Conservation (phyloP, 108 stramenopile genomes). For the Discostella pseudostelligera region DNA sequence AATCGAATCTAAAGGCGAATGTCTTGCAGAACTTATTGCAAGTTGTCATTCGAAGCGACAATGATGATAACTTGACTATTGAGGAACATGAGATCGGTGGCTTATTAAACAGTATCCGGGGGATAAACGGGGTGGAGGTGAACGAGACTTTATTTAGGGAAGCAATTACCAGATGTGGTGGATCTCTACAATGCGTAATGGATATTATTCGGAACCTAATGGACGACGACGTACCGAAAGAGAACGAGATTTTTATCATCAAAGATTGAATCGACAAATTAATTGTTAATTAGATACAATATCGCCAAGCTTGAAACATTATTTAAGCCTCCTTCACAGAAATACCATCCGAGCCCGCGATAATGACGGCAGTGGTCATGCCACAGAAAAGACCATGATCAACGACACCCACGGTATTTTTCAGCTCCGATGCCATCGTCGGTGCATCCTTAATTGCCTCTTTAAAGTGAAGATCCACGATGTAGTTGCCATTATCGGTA, state of each 20-base stretch:
- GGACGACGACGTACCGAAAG: too few relatives aligned
- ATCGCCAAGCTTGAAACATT: too few relatives aligned
- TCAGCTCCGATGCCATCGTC: slow-evolving; percentile 82
- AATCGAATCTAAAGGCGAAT: slow-evolving; percentile 50
- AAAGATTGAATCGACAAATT: too few relatives aligned
- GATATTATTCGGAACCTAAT: background rate
- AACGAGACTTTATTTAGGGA: slow-evolving; percentile 34
- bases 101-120: slow-evolving; percentile 33
- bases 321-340: slow-evolving; percentile 76
- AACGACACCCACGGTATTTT: slow-evolving; percentile 95
- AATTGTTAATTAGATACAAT: too few relatives aligned
- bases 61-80: slow-evolving; percentile 46
- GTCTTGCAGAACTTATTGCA: slow-evolving; percentile 53
- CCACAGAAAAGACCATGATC: slow-evolving; percentile 98
- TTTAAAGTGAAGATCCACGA: slow-evolving; percentile 96
- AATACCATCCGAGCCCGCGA: slow-evolving; percentile 95
- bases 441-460: slow-evolving; percentile 89
- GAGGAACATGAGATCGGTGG: slow-evolving; percentile 52
- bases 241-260: too few relatives aligned
- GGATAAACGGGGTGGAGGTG: slow-evolving; percentile 53
- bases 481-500: slow-evolving; percentile 98
- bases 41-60: slow-evolving; percentile 52
- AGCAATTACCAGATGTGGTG: slow-evolving; percentile 5
- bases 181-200: too few relatives aligned
- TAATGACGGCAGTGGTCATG: slow-evolving; percentile 95